Base-by-base conservation (phyloP, 2,329 filamentous ascomycete species). In the Coniochaeta sp. region DNA sequence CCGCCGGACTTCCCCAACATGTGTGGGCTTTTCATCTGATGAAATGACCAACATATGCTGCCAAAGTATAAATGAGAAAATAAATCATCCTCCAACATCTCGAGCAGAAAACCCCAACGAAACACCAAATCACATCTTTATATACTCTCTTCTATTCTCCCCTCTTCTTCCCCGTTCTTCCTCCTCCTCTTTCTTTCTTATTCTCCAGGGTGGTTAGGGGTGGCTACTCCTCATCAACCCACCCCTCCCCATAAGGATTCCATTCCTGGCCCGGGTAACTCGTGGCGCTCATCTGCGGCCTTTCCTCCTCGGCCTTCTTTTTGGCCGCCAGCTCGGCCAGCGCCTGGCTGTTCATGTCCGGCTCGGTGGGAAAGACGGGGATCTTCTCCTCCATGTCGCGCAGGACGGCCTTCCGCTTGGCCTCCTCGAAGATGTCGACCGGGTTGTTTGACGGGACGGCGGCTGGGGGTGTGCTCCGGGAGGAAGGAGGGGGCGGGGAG, bases 261-360 rank as follows among this genome's bases (percentile, higher is more conserved):
- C 85, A 88, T 64, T 87, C 84, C 67, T 86, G 82, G 0, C 85
- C 85, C 0, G 85, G 85, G 64, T 87, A 88, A 61, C 78, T 83
- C 12, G 82, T 84, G 6, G 83, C 83, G 47, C 73, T 77, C 85
- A 88, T 87, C 53, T 75, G 70, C 12, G 78, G 76, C 61, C 70
- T 63, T 13, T 74, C 71, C n/a, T 74, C 70, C 28, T 72, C 68
- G 35, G 70, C 66, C 47, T 59, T 62, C 49, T 68, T 66, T 26
- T 67, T 67, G 22, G 67, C 63, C 6, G 65, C 67, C 8, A 67
- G 63, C 40, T 64, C 54, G 6, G 52, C 57, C 16, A 54, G 53
- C 28, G 56, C 51, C 12, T 47, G 51, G 27, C 56, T 49, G 10
- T 54, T 48, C 42, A 56, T 56, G 50, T 61, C 58, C 8, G 61